Conservation (phyloP, 2,329 filamentous ascomycete species). For the Aspergillus sp. region DNA sequence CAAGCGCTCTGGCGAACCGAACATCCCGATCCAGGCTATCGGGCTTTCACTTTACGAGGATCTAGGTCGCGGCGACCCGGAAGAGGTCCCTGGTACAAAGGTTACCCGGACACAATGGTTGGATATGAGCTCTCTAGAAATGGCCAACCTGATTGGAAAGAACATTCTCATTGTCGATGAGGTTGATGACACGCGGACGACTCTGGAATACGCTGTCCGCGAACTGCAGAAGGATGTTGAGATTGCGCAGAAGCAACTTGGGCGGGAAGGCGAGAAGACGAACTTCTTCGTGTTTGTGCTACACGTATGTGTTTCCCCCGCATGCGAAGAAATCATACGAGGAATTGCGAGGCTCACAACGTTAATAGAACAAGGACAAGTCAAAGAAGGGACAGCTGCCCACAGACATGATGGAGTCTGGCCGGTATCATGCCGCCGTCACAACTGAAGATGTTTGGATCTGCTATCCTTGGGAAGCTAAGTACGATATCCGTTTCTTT, state of each 20-base stretch:
- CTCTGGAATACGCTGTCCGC: slow-evolving; percentile 87
- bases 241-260: slow-evolving; percentile 70
- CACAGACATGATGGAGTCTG: slow-evolving; percentile 68
- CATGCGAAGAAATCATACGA: not conserved
- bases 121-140: slow-evolving; percentile 80
- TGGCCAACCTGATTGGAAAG: slow-evolving; percentile 87
- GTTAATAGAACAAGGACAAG: slow-evolving; percentile 88
- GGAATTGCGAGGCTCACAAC: not conserved
- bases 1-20: slow-evolving; percentile 79
- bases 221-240: slow-evolving; percentile 95
- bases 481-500: slow-evolving; percentile 43
- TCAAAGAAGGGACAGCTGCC: slow-evolving; percentile 86
- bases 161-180: slow-evolving; percentile 91
- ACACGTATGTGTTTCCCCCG: slow-evolving; percentile 61
- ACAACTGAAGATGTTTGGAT: slow-evolving; percentile 97
- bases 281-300: slow-evolving; percentile 94
- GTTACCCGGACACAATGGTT: slow-evolving; percentile 99
- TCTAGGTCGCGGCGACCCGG: slow-evolving; percentile 61
- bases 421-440: slow-evolving; percentile 78
- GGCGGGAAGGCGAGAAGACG: slow-evolving; percentile 69
- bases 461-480: slow-evolving; percentile 98
- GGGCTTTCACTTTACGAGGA: slow-evolving; percentile 95
- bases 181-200: slow-evolving; percentile 93
- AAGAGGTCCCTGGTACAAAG: slow-evolving; percentile 84
- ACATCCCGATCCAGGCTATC: slow-evolving; percentile 99